Evolutionary conservation across 176 grass and related monocot genomes (phyloP).

Genomic region (Pontederia crassipes): DNA sequence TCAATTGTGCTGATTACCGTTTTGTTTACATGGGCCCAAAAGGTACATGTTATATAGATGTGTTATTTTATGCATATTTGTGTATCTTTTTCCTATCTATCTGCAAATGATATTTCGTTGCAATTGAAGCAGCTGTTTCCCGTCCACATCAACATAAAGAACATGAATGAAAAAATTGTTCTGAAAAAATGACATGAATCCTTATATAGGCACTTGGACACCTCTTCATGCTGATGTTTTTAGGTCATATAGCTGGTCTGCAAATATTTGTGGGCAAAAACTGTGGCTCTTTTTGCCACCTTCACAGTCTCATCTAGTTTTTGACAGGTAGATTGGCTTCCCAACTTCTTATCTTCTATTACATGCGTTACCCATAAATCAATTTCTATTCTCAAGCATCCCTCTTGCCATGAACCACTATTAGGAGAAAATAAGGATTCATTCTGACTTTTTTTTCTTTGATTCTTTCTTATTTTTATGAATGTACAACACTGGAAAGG

Average conservation of each 20-base stretch:
- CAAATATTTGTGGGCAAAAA: slow-evolving; percentile 94
- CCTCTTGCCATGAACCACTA: too few relatives aligned
- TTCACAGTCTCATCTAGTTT: slow-evolving; percentile 60
- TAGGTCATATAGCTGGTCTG: slow-evolving; percentile 91
- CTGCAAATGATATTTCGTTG: too few relatives aligned
- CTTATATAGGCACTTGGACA: slow-evolving; percentile 81
- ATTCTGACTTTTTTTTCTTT: too few relatives aligned
- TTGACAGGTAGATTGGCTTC: slow-evolving; percentile 54
- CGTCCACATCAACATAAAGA: too few relatives aligned
- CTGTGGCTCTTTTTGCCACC: slow-evolving; percentile 72
- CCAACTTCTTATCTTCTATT: slow-evolving; percentile 2
- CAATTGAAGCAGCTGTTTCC: too few relatives aligned
- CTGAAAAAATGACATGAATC: not conserved
- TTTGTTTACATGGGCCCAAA: slow-evolving; percentile 95
- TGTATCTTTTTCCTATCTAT: not conserved
- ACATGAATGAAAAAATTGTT: not conserved
- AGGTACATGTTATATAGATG: slow-evolving; percentile 37
- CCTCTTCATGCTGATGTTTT: slow-evolving; percentile 96
- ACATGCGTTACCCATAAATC: not conserved
- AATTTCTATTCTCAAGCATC: not conserved
- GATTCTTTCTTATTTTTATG: too few relatives aligned
- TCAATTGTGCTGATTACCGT: slow-evolving; percentile 88
- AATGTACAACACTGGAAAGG: too few relatives aligned
- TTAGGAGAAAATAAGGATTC: too few relatives aligned
- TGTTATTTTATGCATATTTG: not conserved